Conservation (phyloP, 352 stramenopile genomes). For the Pythium sp. region DNA sequence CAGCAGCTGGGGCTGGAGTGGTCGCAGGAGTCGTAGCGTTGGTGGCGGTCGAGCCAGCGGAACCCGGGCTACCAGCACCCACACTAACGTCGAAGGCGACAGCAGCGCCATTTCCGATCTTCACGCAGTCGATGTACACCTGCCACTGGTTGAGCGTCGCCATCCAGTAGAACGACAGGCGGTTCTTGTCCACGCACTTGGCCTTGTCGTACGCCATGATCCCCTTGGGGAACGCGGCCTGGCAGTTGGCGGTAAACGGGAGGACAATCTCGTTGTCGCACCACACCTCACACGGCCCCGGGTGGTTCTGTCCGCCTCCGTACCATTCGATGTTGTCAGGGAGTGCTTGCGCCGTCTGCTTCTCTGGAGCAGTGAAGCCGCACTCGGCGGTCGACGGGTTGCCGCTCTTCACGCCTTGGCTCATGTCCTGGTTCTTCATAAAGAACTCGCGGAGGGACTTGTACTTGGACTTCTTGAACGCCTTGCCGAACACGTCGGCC, state of each 20-base stretch:
- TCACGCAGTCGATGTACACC: conserved; percentile 19
- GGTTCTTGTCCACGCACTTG: conserved; percentile 22
- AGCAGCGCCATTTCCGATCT: not conserved
- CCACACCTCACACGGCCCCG: conserved; percentile 6
- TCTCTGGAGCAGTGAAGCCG: conserved; percentile 7
- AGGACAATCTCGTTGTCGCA: conserved; percentile 10
- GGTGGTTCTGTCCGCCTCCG: conserved; percentile 1
- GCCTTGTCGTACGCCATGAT: conserved; percentile 22
- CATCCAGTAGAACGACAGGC: conserved; percentile 23
- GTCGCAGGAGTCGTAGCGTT: not conserved
- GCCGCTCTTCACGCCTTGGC: not conserved
- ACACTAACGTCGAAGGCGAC: not conserved
- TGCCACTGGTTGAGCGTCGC: conserved; percentile 18
- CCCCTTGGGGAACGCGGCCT: conserved; percentile 14
- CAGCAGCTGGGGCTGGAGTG: not conserved
- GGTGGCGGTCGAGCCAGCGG: not conserved
- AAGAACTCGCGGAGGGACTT: conserved; percentile 14
- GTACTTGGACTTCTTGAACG: conserved; percentile 9
- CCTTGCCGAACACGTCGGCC: conserved; percentile 12
- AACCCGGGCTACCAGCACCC: too few relatives aligned
- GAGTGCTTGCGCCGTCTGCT: not conserved
- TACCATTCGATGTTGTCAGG: conserved; percentile 11
- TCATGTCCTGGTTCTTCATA: conserved; percentile 13
- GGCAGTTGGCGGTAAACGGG: conserved; percentile 4
- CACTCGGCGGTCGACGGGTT: conserved; percentile 9